Evolutionary conservation across 2,329 filamentous ascomycete species (phyloP).

Genomic region (Aureobasidium sp.): DNA sequence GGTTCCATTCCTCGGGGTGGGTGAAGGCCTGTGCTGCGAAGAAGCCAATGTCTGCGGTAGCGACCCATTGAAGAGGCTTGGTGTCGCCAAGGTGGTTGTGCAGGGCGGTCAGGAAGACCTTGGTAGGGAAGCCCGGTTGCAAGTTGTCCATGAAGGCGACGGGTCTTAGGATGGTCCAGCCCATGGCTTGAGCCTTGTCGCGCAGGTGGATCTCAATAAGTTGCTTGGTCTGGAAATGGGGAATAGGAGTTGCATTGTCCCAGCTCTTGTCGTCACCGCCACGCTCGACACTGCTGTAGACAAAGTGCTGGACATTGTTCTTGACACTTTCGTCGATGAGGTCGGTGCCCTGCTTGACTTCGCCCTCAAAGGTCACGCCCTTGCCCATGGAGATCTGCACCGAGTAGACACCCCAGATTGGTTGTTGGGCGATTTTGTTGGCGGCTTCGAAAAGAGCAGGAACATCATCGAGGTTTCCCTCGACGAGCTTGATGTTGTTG

Average conservation of each 20-base stretch:
- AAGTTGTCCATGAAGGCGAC: conserved; percentile 60
- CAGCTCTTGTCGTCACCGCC: conserved; percentile 50
- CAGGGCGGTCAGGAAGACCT: conserved; percentile 45
- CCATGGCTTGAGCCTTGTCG: conserved; percentile 44
- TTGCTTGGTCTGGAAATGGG: conserved; percentile 52
- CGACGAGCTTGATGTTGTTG: conserved; percentile 45
- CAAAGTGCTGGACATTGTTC: conserved; percentile 52
- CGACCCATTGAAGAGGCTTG: conserved; percentile 34
- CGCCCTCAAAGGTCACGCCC: conserved; percentile 37
- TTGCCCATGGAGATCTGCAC: conserved; percentile 48
- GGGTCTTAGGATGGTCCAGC: conserved; percentile 55
- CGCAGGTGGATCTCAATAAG: conserved; percentile 56
- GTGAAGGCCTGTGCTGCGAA: conserved; percentile 45
- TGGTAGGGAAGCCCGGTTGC: conserved; percentile 41
- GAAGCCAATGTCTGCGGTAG: conserved; percentile 45
- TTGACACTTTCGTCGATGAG: conserved; percentile 53
- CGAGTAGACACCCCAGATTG: conserved; percentile 49
- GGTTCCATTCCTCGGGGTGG: conserved; percentile 40
- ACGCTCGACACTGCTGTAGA: conserved; percentile 59
- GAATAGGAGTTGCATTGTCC: conserved; percentile 49
- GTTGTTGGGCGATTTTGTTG: conserved; percentile 22
- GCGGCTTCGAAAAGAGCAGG: conserved; percentile 44
- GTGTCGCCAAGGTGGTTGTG: conserved; percentile 30
- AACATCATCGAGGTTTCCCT: conserved; percentile 48
- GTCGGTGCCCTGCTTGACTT: conserved; percentile 51